phyloP scores from a whole-genome alignment of 2,329 filamentous ascomycete species.

The Beauveria varroae region DNA sequence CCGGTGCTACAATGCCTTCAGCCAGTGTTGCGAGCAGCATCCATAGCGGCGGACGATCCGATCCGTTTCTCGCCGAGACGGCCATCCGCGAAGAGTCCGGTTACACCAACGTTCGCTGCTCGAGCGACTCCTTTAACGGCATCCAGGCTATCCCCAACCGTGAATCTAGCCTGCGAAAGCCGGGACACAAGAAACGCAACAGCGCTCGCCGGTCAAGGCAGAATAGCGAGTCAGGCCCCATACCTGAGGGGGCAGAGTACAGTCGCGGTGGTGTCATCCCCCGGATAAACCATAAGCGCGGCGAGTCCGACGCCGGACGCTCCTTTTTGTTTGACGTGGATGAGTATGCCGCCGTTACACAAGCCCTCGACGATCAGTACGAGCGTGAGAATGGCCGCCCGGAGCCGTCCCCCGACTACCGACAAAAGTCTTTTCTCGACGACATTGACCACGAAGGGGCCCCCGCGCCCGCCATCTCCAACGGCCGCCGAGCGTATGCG shows the following conservation, averaged over 20 bases:
- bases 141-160: constrained; percentile 55
- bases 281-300: constrained; percentile 6
- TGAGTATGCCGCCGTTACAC: constrained; percentile 12
- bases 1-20: constrained; percentile 20
- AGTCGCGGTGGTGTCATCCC: neutral
- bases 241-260: constrained; percentile 36
- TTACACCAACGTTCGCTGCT: constrained; percentile 20
- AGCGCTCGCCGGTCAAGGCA: constrained; percentile 43
- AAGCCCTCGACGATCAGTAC: constrained; percentile 25
- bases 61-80: constrained; percentile 45
- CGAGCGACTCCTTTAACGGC: constrained; percentile 22
- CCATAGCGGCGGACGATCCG: constrained; percentile 30
- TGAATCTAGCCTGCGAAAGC: constrained; percentile 60
- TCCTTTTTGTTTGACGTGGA: constrained; percentile 13
- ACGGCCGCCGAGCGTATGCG: constrained; percentile 46
- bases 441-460: constrained; percentile 51
- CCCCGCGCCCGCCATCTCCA: constrained; percentile 61
- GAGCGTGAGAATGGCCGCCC: constrained; percentile 13
- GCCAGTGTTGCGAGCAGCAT: constrained; percentile 32
- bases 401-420: constrained; percentile 17
- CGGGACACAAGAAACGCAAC: constrained; percentile 45
- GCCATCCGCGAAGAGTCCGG: constrained; percentile 49
- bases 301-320: constrained; percentile 10
- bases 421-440: constrained; percentile 2
- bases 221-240: constrained; percentile 35